Evolutionary conservation across 1,284 basidiomycete genomes (phyloP).

Genomic region (Earliella scabrosa): DNA sequence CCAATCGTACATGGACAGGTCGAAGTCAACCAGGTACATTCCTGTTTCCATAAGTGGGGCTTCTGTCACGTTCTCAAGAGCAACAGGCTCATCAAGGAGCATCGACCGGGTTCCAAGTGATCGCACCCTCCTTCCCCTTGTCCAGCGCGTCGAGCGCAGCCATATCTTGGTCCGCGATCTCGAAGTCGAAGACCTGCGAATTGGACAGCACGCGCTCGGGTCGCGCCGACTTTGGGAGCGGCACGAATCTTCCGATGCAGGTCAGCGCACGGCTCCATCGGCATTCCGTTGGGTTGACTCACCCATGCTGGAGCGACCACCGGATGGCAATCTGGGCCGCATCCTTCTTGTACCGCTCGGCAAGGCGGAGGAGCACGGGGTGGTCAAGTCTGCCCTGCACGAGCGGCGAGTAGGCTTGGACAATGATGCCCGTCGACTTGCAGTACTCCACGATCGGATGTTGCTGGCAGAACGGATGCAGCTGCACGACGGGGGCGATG

Average conservation of each 20-base stretch:
- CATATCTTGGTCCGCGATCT: constrained; percentile 55
- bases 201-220: constrained; percentile 54
- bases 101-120: constrained; percentile 55
- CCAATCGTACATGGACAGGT: no score
- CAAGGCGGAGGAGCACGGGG: constrained; percentile 43
- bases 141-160: constrained; percentile 50
- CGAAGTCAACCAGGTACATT: no score
- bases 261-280: no score
- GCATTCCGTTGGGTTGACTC: background rate
- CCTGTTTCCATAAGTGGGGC: no score
- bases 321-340: constrained; percentile 69
- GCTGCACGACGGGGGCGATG: no score
- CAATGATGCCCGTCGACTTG: constrained; percentile 62
- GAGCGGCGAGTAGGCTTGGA: constrained; percentile 69
- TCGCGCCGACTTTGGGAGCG: constrained; percentile 56
- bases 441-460: constrained; percentile 80
- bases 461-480: constrained; percentile 88
- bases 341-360: constrained; percentile 48
- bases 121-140: constrained; percentile 47
- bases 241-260: constrained; percentile 41
- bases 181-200: constrained; percentile 57
- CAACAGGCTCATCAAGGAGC: no score
- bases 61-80: no score
- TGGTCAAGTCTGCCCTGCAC: constrained; percentile 46
- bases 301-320: constrained; percentile 67